A percentile compares a stretch with the other conserved stretches of the same genome.
Evolutionary conservation across 2,329 filamentous ascomycete genomes (phyloP).

Genomic region (Hysterium pulicare): DNA sequence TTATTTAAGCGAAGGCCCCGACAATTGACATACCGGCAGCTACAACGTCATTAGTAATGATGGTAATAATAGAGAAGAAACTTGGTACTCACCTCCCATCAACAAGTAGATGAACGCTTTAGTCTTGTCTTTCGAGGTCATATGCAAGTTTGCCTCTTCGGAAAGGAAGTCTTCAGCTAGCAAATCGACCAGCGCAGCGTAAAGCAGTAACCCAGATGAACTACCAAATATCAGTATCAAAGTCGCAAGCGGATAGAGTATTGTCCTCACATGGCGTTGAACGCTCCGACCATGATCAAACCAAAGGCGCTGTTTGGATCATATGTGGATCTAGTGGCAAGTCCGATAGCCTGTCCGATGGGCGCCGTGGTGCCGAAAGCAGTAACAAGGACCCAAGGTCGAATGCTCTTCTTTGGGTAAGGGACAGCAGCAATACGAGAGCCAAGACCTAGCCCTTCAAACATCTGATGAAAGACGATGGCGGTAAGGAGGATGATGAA

Average conservation of each 20-base stretch:
- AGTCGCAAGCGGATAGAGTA: not conserved
- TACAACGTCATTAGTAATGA: constrained; percentile 1
- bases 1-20: constrained; percentile 32
- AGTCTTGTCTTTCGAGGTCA: constrained; percentile 54
- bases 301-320: constrained; percentile 63
- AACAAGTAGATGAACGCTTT: constrained; percentile 47
- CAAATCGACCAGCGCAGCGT: constrained; percentile 61
- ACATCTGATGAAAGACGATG: constrained; percentile 62
- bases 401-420: constrained; percentile 54
- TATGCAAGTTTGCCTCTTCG: constrained; percentile 38
- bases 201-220: constrained; percentile 60
- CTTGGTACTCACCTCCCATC: constrained; percentile 19
- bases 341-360: constrained; percentile 62
- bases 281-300: constrained; percentile 61
- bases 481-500: constrained; percentile 59
- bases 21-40: constrained; percentile 36
- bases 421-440: constrained; percentile 58
- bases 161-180: constrained; percentile 65
- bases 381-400: constrained; percentile 60
- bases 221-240: not conserved
- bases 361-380: constrained; percentile 64
- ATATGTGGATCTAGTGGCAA: constrained; percentile 55
- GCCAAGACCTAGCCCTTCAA: constrained; percentile 62
- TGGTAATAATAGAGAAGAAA: not conserved
- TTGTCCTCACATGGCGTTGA: constrained; percentile 54